Evolutionary conservation across 768 basidiomycete species (phyloP), one percentile per base, ranked within the genome.

Genomic region (Psilocybe subaeruginosa): DNA sequence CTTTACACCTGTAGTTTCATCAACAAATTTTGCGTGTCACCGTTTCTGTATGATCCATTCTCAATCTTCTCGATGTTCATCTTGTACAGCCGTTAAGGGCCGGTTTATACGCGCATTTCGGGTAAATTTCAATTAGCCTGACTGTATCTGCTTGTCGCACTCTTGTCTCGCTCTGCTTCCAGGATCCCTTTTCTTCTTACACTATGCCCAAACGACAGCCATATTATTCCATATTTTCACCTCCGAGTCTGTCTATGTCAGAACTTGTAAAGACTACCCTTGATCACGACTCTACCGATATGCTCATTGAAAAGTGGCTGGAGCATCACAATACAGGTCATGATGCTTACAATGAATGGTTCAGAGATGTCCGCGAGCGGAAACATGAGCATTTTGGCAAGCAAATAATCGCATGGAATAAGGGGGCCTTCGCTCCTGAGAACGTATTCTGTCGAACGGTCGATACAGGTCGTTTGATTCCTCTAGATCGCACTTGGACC

Each of bases 271-370:
- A 87, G 75, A 91, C 89, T 45, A 90, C 88, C 4, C 81, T 92
- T 59, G 88, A 89, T 74, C 86, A 90, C 76, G 87, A 90, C 65
- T 82, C 86, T 16, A 90, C 90, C 1, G 88, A 90, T 76, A 80
- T 85, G 77, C 85, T 92, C 66, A 91, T 92, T 76, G 89, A 92
- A 80, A 89, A 87, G 72, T 92, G 90, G 90, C 87, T 92, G 48
- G 89, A 91, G 70, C 88, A 91, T 69, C 84, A 85, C 68, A 78
- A 77, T 47, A 71, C 71, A 54, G 78, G 77, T 9, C 85, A 89
- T 63, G 88, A 90, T 76, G 82, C 85, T 49, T 91, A 91, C 70
- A 84, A 85, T 72, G 88, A 90, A 56, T 92, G 90, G 90, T 92
- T 92, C 66, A 80, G 80, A 63, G 85, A 83, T 59, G 82, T 90